Evolutionary conservation across 768 basidiomycete species (phyloP).

Genomic region (Cytidiella melzeri): DNA sequence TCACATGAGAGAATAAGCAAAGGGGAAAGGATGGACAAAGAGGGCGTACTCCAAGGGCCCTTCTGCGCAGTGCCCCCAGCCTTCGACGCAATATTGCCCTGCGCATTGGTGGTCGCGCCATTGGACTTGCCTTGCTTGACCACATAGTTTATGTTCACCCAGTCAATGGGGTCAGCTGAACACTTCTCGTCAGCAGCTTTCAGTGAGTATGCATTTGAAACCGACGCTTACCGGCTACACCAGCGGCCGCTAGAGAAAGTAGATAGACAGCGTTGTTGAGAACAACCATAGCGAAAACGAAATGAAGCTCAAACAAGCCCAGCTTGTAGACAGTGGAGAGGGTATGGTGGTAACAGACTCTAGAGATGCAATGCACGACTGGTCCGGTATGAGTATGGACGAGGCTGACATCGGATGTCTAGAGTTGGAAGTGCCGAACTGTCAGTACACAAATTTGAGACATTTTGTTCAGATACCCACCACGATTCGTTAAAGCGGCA

Average conservation of each 20-base stretch:
- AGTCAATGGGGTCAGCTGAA: conserved; percentile 44
- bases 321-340: too few species aligned
- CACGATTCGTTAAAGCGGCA: too few species aligned
- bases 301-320: neutral
- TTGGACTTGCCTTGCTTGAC: conserved; percentile 21
- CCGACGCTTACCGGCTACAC: conserved; percentile 1
- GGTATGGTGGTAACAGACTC: too few species aligned
- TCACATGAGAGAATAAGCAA: neutral
- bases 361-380: too few species aligned
- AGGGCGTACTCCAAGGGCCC: conserved; percentile 35
- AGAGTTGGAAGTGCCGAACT: too few species aligned
- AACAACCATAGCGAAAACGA: neutral
- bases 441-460: too few species aligned
- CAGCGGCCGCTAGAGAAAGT: neutral
- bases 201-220: too few species aligned
- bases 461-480: too few species aligned
- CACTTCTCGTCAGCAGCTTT: too few species aligned
- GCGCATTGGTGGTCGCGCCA: conserved; percentile 28
- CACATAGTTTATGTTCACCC: conserved; percentile 43
- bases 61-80: conserved; percentile 33
- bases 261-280: neutral
- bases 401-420: too few species aligned
- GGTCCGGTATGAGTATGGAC: too few species aligned
- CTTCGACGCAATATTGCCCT: conserved; percentile 27
- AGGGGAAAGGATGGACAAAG: neutral